phyloP scores from a whole-genome alignment of 768 basidiomycete genomes.

The Amanita pallidorosea region DNA sequence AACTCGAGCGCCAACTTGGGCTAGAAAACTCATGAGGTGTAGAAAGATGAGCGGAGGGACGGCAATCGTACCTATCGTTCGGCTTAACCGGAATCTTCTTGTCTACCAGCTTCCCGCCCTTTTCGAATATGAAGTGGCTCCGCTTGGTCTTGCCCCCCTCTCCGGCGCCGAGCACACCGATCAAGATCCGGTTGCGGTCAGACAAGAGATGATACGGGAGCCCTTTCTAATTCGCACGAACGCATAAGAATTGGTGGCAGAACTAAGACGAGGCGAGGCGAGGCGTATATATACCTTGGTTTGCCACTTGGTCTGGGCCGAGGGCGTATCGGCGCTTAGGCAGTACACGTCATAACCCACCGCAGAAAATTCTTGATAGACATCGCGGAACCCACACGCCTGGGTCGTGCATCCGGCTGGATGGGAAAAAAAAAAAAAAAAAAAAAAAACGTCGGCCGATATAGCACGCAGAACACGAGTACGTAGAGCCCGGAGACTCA shows the following conservation, averaged over 20 bases:
- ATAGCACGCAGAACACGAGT: background rate
- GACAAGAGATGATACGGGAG: constrained; percentile 83
- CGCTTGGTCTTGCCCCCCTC: constrained; percentile 78
- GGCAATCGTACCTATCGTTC: constrained; percentile 53
- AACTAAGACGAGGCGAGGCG: background rate
- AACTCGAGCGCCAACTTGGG: constrained; percentile 53
- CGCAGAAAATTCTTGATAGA: constrained; percentile 63
- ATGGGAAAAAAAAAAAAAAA: background rate
- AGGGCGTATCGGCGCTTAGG: constrained; percentile 66
- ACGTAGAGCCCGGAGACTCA: constrained; percentile 26
- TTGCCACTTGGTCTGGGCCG: constrained; percentile 78
- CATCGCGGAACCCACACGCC: constrained; percentile 87
- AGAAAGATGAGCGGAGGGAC: background rate
- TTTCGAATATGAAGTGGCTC: constrained; percentile 89
- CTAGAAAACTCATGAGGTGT: constrained; percentile 22
- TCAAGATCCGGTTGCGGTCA: constrained; percentile 75
- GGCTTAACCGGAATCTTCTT: constrained; percentile 83
- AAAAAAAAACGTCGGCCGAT: background rate
- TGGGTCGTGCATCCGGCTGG: constrained; percentile 86
- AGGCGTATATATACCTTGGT: constrained; percentile 51
- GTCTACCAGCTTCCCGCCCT: constrained; percentile 82
- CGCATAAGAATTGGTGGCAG: background rate
- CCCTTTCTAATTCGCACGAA: constrained; percentile 44
- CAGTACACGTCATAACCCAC: constrained; percentile 72
- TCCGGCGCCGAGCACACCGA: constrained; percentile 73